Percentiles rank a stretch among this genome's conserved stretches.
These are phyloP conservation scores for Termitomyces sp. DNA, from an alignment of 768 basidiomycete species.

Conservation along the genomic window DNA sequence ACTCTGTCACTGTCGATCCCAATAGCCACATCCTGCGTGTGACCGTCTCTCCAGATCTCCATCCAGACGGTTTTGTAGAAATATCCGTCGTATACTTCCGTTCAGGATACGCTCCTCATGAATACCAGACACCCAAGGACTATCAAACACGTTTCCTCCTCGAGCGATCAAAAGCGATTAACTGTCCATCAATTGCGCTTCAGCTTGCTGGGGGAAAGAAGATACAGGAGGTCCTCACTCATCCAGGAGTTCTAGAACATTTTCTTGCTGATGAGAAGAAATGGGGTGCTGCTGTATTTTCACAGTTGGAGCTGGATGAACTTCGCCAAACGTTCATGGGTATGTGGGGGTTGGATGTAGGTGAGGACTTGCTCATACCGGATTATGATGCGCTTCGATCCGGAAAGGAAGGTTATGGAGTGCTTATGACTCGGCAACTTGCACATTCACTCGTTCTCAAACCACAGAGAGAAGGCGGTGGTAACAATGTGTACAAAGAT, in stretches of 20 bases:
- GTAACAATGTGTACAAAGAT: conserved; percentile 89
- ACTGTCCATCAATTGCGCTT: conserved; percentile 85
- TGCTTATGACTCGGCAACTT: conserved; percentile 43
- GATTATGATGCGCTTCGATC: conserved; percentile 20
- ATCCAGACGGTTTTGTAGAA: conserved; percentile 39
- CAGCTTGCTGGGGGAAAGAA: conserved; percentile 98
- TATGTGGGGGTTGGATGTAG: conserved; percentile 78
- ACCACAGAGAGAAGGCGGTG: conserved; percentile 97
- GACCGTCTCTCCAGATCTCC: conserved; percentile 26
- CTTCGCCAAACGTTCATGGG: conserved; percentile 79
- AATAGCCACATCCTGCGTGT: conserved; percentile 37
- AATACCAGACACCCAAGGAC: conserved; percentile 60
- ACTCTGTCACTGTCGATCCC: conserved; percentile 50
- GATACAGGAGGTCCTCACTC: conserved; percentile 82
- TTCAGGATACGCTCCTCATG: conserved; percentile 79
- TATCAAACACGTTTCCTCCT: conserved; percentile 74
- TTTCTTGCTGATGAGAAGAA: conserved; percentile 49
- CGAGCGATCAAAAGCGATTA: conserved; percentile 81
- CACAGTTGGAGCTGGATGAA: conserved; percentile 36
- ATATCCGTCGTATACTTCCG: conserved; percentile 91
- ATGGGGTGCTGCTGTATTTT: conserved; percentile 26
- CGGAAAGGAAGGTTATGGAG: conserved; percentile 32
- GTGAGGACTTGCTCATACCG: conserved; percentile 26
- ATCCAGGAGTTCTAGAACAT: conserved; percentile 64
- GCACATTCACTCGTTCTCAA: conserved; percentile 76